Base-by-base conservation (phyloP, 2,329 filamentous ascomycete species). In the Aspergillus proliferans region DNA sequence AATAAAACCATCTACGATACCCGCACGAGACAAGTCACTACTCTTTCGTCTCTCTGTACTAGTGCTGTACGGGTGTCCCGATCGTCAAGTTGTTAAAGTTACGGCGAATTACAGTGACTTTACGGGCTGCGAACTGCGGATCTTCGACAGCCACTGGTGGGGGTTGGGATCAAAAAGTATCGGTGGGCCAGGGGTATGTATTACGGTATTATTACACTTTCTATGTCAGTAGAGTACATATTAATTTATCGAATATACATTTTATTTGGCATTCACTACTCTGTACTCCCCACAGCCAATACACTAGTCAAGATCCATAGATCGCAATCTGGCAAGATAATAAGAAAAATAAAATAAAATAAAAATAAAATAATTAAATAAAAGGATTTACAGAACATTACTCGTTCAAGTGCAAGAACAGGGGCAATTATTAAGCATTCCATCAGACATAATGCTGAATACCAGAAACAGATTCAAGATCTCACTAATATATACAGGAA, bases 21-120 rank as follows among this genome's bases (percentile, higher is more conserved):
- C 26, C 26, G 26, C 26, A 28, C 26, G 26, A 28, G 26, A 28
- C 26, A 28, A 28, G 26, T 28, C 26, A 28, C 26, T 28, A 10
- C 10, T 4, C 26, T 10, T 28, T 10, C 9, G 40, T 39, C 34
- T 14, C 36, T 39, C 2, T 24, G 34, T n/a, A 15, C n/a, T 36
- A 36, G 33, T 36, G 12, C n/a, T n/a, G 34, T 36, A n/a, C 14
- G n/a, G 14, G 7, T 6, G n/a, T 18, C 47, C 41, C 53, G 55
- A 56, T 58, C 50, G 52, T 56, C 56, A 49, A 54, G 52, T 57
- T 53, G 50, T 59, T 56, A 57, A 56, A 59, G 57, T 61, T 62
- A 62, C 59, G 57, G 59, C 54, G 59, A 58, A 59, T 62, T 62
- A 62, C 59, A 56, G 53, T 53, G 54, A 55, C 54, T 58, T 61